Base-by-base conservation (phyloP, 495 filamentous ascomycete genomes). In the Tuber umbilicatum region DNA sequence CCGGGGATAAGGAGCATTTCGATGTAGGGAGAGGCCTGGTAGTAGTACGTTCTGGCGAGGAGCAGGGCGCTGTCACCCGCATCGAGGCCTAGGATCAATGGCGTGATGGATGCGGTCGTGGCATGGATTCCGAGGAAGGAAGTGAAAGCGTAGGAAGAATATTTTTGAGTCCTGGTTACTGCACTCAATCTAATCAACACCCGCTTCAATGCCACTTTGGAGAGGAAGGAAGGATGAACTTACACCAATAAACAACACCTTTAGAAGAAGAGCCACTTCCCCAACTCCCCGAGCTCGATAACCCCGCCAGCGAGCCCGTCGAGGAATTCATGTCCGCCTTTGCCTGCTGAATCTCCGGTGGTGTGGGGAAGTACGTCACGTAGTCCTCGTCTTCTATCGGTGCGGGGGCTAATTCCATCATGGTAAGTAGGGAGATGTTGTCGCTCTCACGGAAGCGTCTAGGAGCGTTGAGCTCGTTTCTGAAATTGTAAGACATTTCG, bases 111-210 rank as follows among this genome's bases (percentile, higher is more conserved):
- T n/a, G 90, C 92, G 68, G 92, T 97, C 69, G 91, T 87, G 70
- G 95, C 85, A 84, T 97, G 94, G 72, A 94, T 84, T 71, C 88
- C 84, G 69, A 89, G 85, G 87, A 94, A 97, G 76, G 91, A 81
- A 64, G 89, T 90, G 82, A 97, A 93, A 55, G 91, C 90, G 83
- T 97, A 97, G 79, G 91, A 91, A 21, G 92, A 94, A 86, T 95
- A 97, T 83, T 87, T 89, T 81, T 97, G 94, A 41, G 94, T 85
- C 68, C 91, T 90, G 37, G 87, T 87, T 77, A 97, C 93, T 97
- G 81, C 6, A 10, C 9, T 70, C 37, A 10, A 10, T 38, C 45
- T 74, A 39, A 64, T 68, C 47, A 40, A 70, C 71, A 74, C 60
- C 75, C 73, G 41, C 50, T 70, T 41, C 47, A 47, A 68, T 35